Conservation (phyloP, 1,139 yeast species). For the Lodderomyces theae region DNA sequence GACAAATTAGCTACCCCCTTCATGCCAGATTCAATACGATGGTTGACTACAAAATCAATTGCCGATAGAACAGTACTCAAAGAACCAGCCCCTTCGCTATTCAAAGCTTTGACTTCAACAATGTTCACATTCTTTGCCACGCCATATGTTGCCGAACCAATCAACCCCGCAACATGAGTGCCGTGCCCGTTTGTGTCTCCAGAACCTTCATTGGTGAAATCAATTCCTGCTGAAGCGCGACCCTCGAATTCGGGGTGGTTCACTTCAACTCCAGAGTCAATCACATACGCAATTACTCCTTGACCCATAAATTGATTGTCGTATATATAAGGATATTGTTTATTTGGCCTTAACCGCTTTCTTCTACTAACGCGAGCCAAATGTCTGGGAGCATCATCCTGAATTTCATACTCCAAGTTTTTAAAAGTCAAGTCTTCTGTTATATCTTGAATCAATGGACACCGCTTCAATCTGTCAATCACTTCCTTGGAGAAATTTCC, state of each 20-base stretch:
- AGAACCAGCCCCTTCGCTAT: slow-evolving; percentile 61
- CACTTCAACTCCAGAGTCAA: slow-evolving; percentile 70
- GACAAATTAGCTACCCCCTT: slow-evolving; percentile 78
- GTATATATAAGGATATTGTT: slow-evolving; percentile 24
- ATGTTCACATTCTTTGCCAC: slow-evolving; percentile 69
- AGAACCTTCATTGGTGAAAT: slow-evolving; percentile 57
- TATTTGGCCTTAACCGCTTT: slow-evolving; percentile 25
- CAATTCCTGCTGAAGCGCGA: slow-evolving; percentile 57
- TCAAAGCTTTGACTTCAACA: slow-evolving; percentile 70
- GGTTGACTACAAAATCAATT: slow-evolving; percentile 67
- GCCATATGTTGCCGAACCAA: slow-evolving; percentile 75
- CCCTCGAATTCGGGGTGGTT: slow-evolving; percentile 66
- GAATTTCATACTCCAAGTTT: slow-evolving; percentile 37
- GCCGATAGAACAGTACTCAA: slow-evolving; percentile 68
- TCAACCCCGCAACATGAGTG: slow-evolving; percentile 89
- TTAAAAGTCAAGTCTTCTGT: slow-evolving; percentile 56
- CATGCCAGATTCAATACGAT: slow-evolving; percentile 38
- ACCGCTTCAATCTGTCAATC: slow-evolving; percentile 44
- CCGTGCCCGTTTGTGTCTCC: slow-evolving; percentile 75
- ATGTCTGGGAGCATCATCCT: slow-evolving; percentile 62
- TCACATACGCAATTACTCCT: slow-evolving; percentile 69
- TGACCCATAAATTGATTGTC: slow-evolving; percentile 24
- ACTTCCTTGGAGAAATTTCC: slow-evolving; percentile 54
- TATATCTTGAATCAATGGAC: slow-evolving; percentile 54
- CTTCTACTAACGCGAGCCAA: slow-evolving; percentile 61